Evolutionary conservation across 352 stramenopile species (phyloP).

Genomic region (Blastocystis sp.): DNA sequence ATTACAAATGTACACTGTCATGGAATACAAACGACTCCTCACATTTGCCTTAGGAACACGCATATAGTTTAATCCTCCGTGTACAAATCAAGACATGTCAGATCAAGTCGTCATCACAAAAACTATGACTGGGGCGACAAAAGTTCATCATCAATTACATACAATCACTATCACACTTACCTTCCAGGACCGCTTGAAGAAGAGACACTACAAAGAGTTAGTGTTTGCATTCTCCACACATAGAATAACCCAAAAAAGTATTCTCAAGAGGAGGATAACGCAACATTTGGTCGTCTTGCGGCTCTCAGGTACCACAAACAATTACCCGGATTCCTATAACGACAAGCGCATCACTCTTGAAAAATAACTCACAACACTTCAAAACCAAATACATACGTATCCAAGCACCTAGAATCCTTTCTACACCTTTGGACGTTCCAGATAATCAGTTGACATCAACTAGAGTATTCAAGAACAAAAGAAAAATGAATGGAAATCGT

Average conservation of each 20-base stretch:
- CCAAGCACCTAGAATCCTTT: not conserved
- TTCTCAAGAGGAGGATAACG: constrained; percentile 4
- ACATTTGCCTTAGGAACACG: not conserved
- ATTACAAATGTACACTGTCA: not conserved
- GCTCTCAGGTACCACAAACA: constrained; percentile 25
- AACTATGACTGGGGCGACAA: constrained; percentile 60
- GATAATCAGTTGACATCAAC: not conserved
- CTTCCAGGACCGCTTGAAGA: not conserved
- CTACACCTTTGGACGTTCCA: not conserved
- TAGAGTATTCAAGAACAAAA: not conserved
- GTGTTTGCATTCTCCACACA: not conserved
- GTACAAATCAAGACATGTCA: not conserved
- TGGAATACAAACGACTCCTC: constrained; percentile 39
- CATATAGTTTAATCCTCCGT: constrained; percentile 26
- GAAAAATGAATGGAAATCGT: constrained; percentile 23
- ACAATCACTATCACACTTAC: not conserved
- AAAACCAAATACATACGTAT: not conserved
- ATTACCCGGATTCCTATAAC: constrained; percentile 57
- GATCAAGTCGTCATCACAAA: constrained; percentile 22
- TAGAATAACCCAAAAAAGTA: not conserved
- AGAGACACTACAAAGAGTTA: constrained; percentile 36
- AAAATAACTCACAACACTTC: not conserved
- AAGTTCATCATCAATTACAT: constrained; percentile 16
- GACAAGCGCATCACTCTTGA: not conserved
- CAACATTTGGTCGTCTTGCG: constrained; percentile 13